These are phyloP conservation scores for Chaetomium globosum DNA, from an alignment of 2,329 filamentous ascomycete species.

Conservation along the genomic window DNA sequence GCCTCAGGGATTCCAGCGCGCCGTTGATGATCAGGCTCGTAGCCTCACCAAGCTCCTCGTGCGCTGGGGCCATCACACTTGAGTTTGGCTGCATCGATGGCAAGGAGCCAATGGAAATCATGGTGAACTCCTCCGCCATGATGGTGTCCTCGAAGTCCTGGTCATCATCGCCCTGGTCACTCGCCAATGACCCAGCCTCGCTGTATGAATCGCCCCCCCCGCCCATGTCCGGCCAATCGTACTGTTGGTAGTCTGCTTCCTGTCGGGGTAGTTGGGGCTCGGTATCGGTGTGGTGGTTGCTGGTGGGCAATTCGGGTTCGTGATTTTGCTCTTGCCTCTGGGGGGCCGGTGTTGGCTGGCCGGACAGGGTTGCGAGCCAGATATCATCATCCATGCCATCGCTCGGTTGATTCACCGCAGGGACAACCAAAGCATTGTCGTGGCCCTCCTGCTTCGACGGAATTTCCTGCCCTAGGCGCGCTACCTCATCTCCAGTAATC, in stretches of 20 bases:
- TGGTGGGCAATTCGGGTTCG: conserved; percentile 14
- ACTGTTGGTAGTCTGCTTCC: conserved; percentile 24
- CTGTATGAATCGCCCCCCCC: conserved; percentile 35
- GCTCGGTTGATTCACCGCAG: conserved; percentile 1
- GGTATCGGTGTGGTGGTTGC: background rate
- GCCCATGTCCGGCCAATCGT: conserved; percentile 33
- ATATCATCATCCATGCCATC: conserved; percentile 47
- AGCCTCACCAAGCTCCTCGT: conserved; percentile 54
- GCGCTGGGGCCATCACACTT: conserved; percentile 34
- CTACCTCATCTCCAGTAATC: conserved; percentile 33
- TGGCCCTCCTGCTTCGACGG: conserved; percentile 16
- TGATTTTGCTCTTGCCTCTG: conserved; percentile 19
- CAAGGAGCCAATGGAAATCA: conserved; percentile 60
- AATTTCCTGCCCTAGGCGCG: conserved; percentile 35
- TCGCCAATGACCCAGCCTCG: conserved; percentile 35
- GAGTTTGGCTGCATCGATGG: conserved; percentile 53
- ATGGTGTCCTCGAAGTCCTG: conserved; percentile 42
- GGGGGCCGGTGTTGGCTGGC: conserved; percentile 36
- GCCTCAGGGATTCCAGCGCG: conserved; percentile 55
- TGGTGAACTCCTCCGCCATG: conserved; percentile 57
- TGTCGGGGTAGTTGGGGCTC: conserved; percentile 21
- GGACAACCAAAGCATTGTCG: conserved; percentile 21
- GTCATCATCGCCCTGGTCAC: conserved; percentile 50
- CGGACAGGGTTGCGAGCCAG: conserved; percentile 50
- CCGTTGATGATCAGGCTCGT: conserved; percentile 61